These are phyloP conservation scores for Borovskyia barvae DNA, from an alignment of 208 protist species.

Conservation along the genomic window DNA sequence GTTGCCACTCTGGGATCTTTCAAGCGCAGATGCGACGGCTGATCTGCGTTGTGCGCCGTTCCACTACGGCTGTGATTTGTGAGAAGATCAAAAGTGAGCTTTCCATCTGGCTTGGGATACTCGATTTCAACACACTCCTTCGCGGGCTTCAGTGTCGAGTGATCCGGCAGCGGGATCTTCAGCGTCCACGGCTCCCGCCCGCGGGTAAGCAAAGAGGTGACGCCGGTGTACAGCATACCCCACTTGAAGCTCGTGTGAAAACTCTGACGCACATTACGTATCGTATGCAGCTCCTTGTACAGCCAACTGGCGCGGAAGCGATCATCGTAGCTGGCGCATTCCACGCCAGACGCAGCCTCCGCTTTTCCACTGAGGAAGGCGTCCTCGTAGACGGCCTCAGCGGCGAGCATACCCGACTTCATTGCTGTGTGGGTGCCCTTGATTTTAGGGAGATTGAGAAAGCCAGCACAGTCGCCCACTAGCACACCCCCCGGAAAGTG, in stretches of 20 bases:
- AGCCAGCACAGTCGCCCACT: constrained; percentile 97
- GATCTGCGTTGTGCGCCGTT: constrained; percentile 96
- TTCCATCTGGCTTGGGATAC: constrained; percentile 97
- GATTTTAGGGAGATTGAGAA: constrained; percentile 98
- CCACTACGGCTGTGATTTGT: constrained; percentile 94
- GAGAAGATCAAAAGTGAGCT: constrained; percentile 96
- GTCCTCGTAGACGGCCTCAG: constrained; percentile 82
- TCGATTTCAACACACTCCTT: constrained; percentile 82
- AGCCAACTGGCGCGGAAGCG: constrained; percentile 92
- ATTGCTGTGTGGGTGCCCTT: constrained; percentile 99
- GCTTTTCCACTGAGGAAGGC: constrained; percentile 63
- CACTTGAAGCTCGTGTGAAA: constrained; percentile 88
- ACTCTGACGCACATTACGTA: constrained; percentile 93
- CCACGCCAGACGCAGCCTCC: constrained; percentile 38
- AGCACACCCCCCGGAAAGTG: constrained; percentile 93
- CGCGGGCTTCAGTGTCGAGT: constrained; percentile 69
- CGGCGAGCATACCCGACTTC: constrained; percentile 89
- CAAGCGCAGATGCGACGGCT: constrained; percentile 94
- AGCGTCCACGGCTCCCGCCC: constrained; percentile 93
- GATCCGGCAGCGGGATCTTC: constrained; percentile 70
- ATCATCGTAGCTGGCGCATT: constrained; percentile 82
- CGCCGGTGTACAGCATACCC: constrained; percentile 80
- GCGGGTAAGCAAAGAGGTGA: constrained; percentile 74
- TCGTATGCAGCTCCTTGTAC: constrained; percentile 90
- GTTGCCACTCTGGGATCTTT: constrained; percentile 66